Evolutionary conservation across 345 rosid species (phyloP).

Genomic region (Brassica nigra): DNA sequence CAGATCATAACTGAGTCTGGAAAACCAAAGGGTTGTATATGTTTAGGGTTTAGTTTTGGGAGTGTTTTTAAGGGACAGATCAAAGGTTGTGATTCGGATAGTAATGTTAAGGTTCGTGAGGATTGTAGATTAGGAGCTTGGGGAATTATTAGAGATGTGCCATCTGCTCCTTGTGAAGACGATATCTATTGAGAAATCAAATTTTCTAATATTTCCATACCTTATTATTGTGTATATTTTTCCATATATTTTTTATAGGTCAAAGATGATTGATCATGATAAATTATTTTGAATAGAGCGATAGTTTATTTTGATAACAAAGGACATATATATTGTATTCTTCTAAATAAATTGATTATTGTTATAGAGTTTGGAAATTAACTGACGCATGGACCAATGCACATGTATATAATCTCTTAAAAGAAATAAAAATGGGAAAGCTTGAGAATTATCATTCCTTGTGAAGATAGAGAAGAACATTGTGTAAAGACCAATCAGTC

Average conservation of each 20-base stretch:
- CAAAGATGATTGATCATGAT: neutral
- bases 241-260: neutral
- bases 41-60: slow-evolving; percentile 38
- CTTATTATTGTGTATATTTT: neutral
- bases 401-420: neutral
- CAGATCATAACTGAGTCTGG: slow-evolving; percentile 31
- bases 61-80: slow-evolving; percentile 6
- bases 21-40: slow-evolving; percentile 32
- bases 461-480: no score
- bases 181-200: slow-evolving; percentile 13
- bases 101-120: neutral
- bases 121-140: slow-evolving; percentile 32
- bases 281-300: neutral
- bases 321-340: neutral
- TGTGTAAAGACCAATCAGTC: neutral
- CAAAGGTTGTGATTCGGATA: slow-evolving; percentile 10
- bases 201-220: neutral
- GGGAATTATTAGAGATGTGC: slow-evolving; percentile 28
- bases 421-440: neutral
- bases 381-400: neutral
- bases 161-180: slow-evolving; percentile 30
- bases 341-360: neutral
- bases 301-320: neutral
- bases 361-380: neutral
- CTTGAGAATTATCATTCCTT: neutral